A percentile compares a stretch with the other conserved stretches of the same genome.
Evolutionary conservation across 306 rosid genomes (phyloP).

Genomic region (Casuarina equisetifolia): DNA sequence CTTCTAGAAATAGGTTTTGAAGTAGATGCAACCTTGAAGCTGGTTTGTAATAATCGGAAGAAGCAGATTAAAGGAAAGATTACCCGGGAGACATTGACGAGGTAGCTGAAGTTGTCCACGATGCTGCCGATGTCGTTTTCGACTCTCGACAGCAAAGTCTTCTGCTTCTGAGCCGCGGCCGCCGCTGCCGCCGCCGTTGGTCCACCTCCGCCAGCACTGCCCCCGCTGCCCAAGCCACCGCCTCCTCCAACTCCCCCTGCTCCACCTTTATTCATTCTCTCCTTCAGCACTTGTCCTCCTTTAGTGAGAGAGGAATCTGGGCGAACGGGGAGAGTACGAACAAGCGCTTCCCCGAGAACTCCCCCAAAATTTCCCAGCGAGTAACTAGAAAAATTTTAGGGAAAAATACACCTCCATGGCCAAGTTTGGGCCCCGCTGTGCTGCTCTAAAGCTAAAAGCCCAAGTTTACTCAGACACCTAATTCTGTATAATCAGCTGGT

Average conservation of each 20-base stretch:
- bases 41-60: not conserved
- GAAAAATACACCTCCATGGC: too few species aligned
- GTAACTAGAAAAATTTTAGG: too few species aligned
- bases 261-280: conserved; percentile 54
- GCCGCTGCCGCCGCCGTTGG: conserved; percentile 54
- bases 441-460: too few species aligned
- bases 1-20: too few species aligned
- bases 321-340: too few species aligned
- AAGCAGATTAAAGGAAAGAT: not conserved
- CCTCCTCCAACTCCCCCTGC: conserved; percentile 38
- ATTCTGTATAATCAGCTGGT: too few species aligned
- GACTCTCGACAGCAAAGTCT: conserved; percentile 64
- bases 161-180: conserved; percentile 76
- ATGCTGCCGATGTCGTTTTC: conserved; percentile 66
- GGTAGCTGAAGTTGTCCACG: conserved; percentile 87
- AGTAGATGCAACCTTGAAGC: too few species aligned
- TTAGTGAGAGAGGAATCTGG: too few species aligned
- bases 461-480: too few species aligned
- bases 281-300: not conserved
- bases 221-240: conserved; percentile 12
- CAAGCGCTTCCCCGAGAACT: too few species aligned
- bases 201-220: conserved; percentile 38
- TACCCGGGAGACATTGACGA: conserved; percentile 83
- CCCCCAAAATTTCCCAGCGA: too few species aligned
- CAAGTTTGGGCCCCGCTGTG: too few species aligned